Evolutionary conservation across 192 early-diverging fungal genomes (phyloP), one percentile per base, ranked within the genome.

Genomic region (Umbelopsis sp.): DNA sequence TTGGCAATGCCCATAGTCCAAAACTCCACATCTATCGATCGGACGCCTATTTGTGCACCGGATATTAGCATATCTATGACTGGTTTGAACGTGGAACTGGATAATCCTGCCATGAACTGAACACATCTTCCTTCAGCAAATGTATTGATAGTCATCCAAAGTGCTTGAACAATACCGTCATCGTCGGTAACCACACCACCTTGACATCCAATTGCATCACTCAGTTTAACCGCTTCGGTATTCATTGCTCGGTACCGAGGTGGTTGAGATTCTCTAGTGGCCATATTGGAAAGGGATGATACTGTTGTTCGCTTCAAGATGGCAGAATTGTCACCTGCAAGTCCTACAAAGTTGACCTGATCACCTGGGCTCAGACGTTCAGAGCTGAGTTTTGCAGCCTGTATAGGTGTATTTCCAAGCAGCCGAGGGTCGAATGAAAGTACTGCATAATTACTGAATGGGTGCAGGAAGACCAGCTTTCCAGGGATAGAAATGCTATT

Each of bases 381-480:
- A 49, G 71, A 51, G 36, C 91, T 92, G 45, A 94, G 73, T 32
- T 80, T 76, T 3, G 89, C 87, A 0, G 85, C 76, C 34, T 79
- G 67, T 17, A 96, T 85, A 16, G 92, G 90, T 2, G 92, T 93
- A 7, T 83, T 68, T 14, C 89, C 91, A 41, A 96, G 69, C 31
- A 88, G 79, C 12, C 69, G 68, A 11, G 89, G 82, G 53, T 98
- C 92, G 74, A 93, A 98, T 32, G 86, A 84, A 25, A 98, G 47
- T 54, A 98, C 85, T 3, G 91, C 88, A 82, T 92, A 92, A 81
- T 95, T 97, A 69, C 94, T 91, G 4, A 89, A 88, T 3, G 95
- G 97, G 65, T 98, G 97, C 49, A 93, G 62, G 73, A 93, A 96
- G 7, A 90, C 72, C 25, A 95, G 78, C 65, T 88, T 87, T 17